Evolutionary conservation across 176 grass and related monocot genomes (phyloP), one percentile per base, ranked within the genome.

Genomic region (Hordeum marinum): DNA sequence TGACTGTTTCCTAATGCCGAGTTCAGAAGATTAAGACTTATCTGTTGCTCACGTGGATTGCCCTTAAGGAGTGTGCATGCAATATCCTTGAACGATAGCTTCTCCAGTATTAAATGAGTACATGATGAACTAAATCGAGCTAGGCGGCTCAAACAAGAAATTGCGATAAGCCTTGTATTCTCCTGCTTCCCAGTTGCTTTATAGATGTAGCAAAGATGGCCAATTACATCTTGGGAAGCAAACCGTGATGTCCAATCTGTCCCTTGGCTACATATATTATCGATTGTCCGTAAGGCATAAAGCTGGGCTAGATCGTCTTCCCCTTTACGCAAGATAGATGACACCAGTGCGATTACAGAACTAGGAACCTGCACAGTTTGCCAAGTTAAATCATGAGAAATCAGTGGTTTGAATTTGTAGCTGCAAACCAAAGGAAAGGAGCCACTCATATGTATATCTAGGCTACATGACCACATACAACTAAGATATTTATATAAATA

Each of bases 181-280:
- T 99, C 96, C 78, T 89, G 96, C 60, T 99, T 99, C 75, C 93
- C 93, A 77, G 90, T 83, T 83, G 96, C 93, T 87, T 90, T 99
- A 74, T 96, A 99, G 78, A 99, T 99, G 61, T 95, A 95, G 54
- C 86, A 91, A 76, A 99, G 82, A 42, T 99, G 88, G 64, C 79
- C 92, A 68, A 99, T 96, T 5, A 92, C 87, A 92, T 99, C 93
- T 72, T 99, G 93, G 57, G 89, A 87, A 75, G 83, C 93, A 88
- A 99, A 99, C 85, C 96, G 91, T 15, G 96, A 92, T 68, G 96
- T 90, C 96, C 93, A 99, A 36, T 96, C 93, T 70, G 78, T 84
- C 63, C 96, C 96, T 94, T 92, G 96, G 76, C 91, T 99, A 57
- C 93, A 95, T 79, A 99, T 96, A 64, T 99, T 99, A 78, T 99